A percentile compares a stretch with the other conserved stretches of the same genome.
Conservation (phyloP, 2,329 filamentous ascomycete species). For the Fusarium clavum region DNA sequence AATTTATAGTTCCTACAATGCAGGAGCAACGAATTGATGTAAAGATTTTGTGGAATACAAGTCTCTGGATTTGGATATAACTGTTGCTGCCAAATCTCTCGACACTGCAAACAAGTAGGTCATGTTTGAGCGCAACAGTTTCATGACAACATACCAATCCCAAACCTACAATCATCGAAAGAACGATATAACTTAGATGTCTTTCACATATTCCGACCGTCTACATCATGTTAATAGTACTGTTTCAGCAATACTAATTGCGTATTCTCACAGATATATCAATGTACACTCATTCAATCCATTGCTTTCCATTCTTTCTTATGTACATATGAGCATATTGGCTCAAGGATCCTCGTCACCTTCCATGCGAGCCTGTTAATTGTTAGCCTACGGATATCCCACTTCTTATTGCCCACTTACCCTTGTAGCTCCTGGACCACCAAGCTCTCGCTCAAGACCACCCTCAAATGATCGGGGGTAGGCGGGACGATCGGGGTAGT, state of each 20-base stretch:
- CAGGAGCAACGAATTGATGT: background rate
- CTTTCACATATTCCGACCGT: background rate
- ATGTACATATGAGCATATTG: constrained; percentile 52
- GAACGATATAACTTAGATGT: too few species aligned
- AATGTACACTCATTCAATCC: constrained; percentile 20
- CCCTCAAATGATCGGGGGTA: constrained; percentile 77
- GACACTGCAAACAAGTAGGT: background rate
- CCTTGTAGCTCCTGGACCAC: constrained; percentile 73
- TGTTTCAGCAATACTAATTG: constrained; percentile 8
- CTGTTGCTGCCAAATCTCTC: background rate
- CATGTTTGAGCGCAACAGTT: background rate
- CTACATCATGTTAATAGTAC: background rate
- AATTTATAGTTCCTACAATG: background rate
- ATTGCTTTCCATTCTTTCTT: constrained; percentile 46
- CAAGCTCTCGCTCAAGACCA: constrained; percentile 79
- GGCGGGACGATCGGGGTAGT: constrained; percentile 78
- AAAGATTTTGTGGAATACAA: background rate
- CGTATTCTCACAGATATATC: constrained; percentile 15
- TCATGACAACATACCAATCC: background rate
- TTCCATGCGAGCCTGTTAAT: constrained; percentile 63
- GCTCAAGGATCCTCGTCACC: constrained; percentile 65
- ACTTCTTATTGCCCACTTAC: constrained; percentile 62
- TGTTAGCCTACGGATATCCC: constrained; percentile 30
- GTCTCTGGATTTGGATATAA: background rate
- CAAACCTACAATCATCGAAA: background rate